phyloP scores from a whole-genome alignment of 148 eudicot species.

The Dianthus caryophyllus region DNA sequence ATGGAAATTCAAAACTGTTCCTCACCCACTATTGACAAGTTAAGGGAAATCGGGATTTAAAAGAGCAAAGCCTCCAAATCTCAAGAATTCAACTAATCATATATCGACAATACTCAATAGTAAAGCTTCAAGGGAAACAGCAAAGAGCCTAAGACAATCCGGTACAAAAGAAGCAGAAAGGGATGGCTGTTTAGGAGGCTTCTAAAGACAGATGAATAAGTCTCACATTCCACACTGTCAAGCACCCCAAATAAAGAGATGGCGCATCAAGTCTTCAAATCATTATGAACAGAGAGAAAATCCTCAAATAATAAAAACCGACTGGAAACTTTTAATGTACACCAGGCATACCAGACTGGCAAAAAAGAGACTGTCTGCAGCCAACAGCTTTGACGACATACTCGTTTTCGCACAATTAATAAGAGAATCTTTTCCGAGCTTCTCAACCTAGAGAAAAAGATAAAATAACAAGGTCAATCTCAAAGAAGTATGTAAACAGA shows the following conservation, averaged over 20 bases:
- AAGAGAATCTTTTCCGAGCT: constrained; percentile 88
- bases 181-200: too few relatives aligned
- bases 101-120: too few relatives aligned
- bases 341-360: constrained; percentile 57
- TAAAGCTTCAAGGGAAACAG: too few relatives aligned
- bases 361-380: constrained; percentile 79
- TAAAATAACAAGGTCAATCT: constrained; percentile 10
- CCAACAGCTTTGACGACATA: constrained; percentile 90
- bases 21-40: too few relatives aligned
- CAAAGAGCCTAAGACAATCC: too few relatives aligned
- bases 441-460: constrained; percentile 59
- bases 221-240: not conserved
- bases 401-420: constrained; percentile 94
- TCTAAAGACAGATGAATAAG: too few relatives aligned
- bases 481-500: not conserved
- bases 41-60: not conserved
- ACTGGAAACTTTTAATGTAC: not conserved
- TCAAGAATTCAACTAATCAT: too few relatives aligned
- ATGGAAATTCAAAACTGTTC: too few relatives aligned
- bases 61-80: not conserved
- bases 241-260: not conserved
- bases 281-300: not conserved
- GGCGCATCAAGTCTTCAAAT: not conserved
- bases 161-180: too few relatives aligned
- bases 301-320: not conserved